Evolutionary conservation across 1,139 yeast genomes (phyloP).

Genomic region (Blastobotrys aristatus): DNA sequence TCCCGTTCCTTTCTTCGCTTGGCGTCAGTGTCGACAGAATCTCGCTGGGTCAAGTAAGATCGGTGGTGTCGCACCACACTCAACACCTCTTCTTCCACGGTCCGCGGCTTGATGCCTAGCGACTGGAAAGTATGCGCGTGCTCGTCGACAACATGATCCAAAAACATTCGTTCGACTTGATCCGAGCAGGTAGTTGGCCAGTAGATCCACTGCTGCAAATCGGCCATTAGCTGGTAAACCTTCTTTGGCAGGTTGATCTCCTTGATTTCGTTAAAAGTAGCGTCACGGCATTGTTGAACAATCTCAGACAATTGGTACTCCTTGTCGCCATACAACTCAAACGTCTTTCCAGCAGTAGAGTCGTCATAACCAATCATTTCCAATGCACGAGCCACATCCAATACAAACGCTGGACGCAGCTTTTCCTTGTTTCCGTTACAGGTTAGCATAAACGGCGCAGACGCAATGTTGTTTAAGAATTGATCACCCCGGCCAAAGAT

Average conservation of each 20-base stretch:
- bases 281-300: slow-evolving; percentile 63
- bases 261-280: slow-evolving; percentile 43
- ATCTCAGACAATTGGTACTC: slow-evolving; percentile 59
- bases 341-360: slow-evolving; percentile 70
- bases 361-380: slow-evolving; percentile 80
- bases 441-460: slow-evolving; percentile 49
- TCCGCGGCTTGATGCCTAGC: slow-evolving; percentile 66
- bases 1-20: slow-evolving; percentile 33
- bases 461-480: slow-evolving; percentile 59
- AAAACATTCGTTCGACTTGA: slow-evolving; percentile 68
- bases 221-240: slow-evolving; percentile 43
- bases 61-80: slow-evolving; percentile 48
- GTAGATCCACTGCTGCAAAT: slow-evolving; percentile 56
- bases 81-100: slow-evolving; percentile 64
- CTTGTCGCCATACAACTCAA: slow-evolving; percentile 72
- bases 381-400: slow-evolving; percentile 74
- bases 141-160: slow-evolving; percentile 60
- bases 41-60: slow-evolving; percentile 33
- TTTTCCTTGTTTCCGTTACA: slow-evolving; percentile 62
- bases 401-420: slow-evolving; percentile 68
- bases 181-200: slow-evolving; percentile 72
- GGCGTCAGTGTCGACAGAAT: slow-evolving; percentile 34
- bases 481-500: slow-evolving; percentile 74
- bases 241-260: slow-evolving; percentile 52
- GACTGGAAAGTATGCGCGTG: slow-evolving; percentile 63